phyloP scores from a whole-genome alignment of 1,284 basidiomycete species.

The Earliella scabrosa region DNA sequence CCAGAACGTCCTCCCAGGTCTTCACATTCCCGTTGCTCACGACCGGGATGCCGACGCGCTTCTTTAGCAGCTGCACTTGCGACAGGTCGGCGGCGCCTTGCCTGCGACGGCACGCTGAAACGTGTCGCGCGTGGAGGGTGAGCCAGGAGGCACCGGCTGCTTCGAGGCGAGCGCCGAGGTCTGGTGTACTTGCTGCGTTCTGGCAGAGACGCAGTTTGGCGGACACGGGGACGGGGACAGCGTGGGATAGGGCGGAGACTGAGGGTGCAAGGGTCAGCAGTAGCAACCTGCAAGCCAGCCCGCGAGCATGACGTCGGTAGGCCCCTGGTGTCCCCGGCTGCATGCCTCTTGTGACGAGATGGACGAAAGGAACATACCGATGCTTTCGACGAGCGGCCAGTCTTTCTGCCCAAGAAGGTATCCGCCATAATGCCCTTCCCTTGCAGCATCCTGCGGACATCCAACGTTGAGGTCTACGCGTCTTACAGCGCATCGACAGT shows the following conservation, averaged over 20 bases:
- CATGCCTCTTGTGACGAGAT: no score
- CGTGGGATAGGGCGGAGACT: constrained; percentile 65
- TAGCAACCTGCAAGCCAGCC: no score
- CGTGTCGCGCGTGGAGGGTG: constrained; percentile 73
- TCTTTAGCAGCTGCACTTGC: constrained; percentile 59
- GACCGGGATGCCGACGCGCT: constrained; percentile 55
- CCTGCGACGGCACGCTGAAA: constrained; percentile 66
- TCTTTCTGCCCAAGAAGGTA: constrained; percentile 73
- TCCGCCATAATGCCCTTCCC: constrained; percentile 70
- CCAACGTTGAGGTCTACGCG: constrained; percentile 57
- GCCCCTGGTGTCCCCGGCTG: no score
- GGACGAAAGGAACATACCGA: no score
- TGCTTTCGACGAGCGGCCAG: constrained; percentile 66
- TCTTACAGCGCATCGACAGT: constrained; percentile 17
- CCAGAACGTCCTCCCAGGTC: constrained; percentile 54
- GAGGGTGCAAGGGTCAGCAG: no score
- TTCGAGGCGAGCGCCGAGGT: constrained; percentile 60
- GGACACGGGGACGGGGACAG: constrained; percentile 63
- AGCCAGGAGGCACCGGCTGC: constrained; percentile 66
- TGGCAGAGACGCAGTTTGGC: constrained; percentile 56
- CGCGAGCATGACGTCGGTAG: no score
- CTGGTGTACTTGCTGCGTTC: constrained; percentile 55
- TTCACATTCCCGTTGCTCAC: constrained; percentile 81
- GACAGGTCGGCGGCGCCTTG: constrained; percentile 70
- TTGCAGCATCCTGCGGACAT: constrained; percentile 74